Percentiles rank a stretch among this genome's conserved stretches.
Evolutionary conservation across 345 rosid species (phyloP).

Genomic region (Pugionium cornutum): DNA sequence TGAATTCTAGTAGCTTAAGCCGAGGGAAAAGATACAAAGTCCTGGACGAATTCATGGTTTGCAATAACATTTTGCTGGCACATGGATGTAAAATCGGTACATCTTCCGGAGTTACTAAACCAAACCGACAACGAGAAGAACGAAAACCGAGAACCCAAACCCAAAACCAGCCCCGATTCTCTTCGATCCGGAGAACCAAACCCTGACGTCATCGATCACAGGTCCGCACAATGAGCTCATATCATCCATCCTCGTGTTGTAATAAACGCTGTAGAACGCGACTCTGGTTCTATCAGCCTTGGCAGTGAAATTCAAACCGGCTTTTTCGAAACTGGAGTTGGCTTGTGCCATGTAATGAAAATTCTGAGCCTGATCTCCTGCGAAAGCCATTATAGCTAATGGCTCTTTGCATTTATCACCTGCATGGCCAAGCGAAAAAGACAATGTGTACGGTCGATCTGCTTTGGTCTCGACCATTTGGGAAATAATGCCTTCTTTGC

Average conservation of each 20-base stretch:
- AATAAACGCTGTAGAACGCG: constrained; percentile 90
- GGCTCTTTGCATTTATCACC: constrained; percentile 90
- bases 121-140: constrained; percentile 38
- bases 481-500: constrained; percentile 95
- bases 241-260: constrained; percentile 89
- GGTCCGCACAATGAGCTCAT: constrained; percentile 99
- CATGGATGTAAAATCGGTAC: constrained; percentile 6
- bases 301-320: constrained; percentile 72
- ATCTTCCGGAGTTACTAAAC: constrained; percentile 36
- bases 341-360: constrained; percentile 77
- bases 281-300: constrained; percentile 85
- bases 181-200: constrained; percentile 63
- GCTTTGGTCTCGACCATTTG: constrained; percentile 86
- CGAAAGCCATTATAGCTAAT: constrained; percentile 83
- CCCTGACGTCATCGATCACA: constrained; percentile 85
- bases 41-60: constrained; percentile 17
- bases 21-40: neutral
- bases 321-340: constrained; percentile 65
- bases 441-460: constrained; percentile 53
- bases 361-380: constrained; percentile 87
- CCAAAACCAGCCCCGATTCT: constrained; percentile 44
- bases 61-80: constrained; percentile 16
- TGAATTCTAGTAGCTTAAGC: neutral
- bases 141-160: constrained; percentile 39
- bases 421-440: constrained; percentile 82